Evolutionary conservation across 169 alveolate species (phyloP).

Genomic region (Pseudocohnilembus persalinus): DNA sequence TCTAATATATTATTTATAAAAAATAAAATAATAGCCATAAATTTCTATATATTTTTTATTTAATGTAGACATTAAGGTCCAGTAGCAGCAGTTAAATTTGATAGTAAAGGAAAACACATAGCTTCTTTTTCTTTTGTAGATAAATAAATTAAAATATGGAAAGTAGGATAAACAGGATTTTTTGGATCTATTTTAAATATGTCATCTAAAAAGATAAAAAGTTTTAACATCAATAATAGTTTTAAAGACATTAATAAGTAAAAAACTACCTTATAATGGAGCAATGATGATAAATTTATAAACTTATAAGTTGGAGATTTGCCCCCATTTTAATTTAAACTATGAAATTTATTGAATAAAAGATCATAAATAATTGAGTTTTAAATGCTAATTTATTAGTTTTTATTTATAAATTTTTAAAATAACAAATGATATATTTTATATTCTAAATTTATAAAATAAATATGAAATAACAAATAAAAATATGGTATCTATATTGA

Average conservation of each 20-base stretch:
- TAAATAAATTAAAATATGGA: conserved; percentile 37
- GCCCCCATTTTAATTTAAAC: not conserved
- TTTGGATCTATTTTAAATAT: conserved; percentile 39
- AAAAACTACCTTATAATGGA: not conserved
- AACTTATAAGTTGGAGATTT: not conserved
- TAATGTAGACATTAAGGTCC: conserved; percentile 18
- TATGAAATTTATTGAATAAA: too few species aligned
- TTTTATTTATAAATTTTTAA: too few species aligned
- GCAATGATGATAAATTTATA: not conserved
- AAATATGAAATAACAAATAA: too few species aligned
- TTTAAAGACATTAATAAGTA: not conserved
- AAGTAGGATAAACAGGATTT: conserved; percentile 46
- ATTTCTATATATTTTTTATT: too few species aligned
- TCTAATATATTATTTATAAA: too few species aligned
- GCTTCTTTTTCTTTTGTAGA: conserved; percentile 35
- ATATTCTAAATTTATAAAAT: too few species aligned
- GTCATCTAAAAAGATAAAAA: conserved; percentile 18
- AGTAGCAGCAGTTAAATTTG: conserved; percentile 32
- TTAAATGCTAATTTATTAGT: too few species aligned
- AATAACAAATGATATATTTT: too few species aligned
- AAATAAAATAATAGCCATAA: not conserved
- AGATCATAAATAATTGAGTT: too few species aligned
- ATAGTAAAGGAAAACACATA: conserved; percentile 36
- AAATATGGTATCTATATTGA: too few species aligned
- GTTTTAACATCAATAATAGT: not conserved